Percentiles rank a stretch among this genome's conserved stretches.
Conservation (phyloP, 2,329 filamentous ascomycete species). For the Graphium sp. region DNA sequence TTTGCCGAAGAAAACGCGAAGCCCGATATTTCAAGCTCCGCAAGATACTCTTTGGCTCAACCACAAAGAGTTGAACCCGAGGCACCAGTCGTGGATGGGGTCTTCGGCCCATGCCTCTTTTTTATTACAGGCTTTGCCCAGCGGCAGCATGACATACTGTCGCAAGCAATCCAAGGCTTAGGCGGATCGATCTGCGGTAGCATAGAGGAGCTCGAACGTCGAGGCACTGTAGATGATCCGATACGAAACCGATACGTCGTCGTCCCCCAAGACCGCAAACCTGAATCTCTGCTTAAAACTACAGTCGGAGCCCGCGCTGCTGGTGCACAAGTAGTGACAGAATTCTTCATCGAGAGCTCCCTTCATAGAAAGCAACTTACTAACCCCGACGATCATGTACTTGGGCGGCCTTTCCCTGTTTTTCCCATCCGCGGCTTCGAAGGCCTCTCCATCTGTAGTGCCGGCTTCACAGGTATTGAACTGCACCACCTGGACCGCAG, state of each 20-base stretch:
- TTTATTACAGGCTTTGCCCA: slow-evolving; percentile 41
- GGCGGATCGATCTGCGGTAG: slow-evolving; percentile 25
- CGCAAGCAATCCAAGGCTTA: slow-evolving; percentile 28
- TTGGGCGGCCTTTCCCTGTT: slow-evolving; percentile 59
- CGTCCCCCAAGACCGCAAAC: slow-evolving; percentile 33
- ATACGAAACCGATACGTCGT: slow-evolving; percentile 30
- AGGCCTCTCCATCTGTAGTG: slow-evolving; percentile 58
- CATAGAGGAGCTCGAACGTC: slow-evolving; percentile 20
- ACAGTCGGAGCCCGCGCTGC: slow-evolving; percentile 9
- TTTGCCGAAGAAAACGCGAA: slow-evolving; percentile 1
- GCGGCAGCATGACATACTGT: slow-evolving; percentile 29
- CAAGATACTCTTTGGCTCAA: background rate
- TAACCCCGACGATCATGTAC: slow-evolving; percentile 49
- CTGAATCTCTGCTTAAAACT: slow-evolving; percentile 28
- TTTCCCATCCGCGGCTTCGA: slow-evolving; percentile 57
- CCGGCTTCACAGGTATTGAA: slow-evolving; percentile 71
- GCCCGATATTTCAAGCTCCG: too few species aligned
- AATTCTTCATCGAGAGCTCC: slow-evolving; percentile 88
- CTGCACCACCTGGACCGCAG: slow-evolving; percentile 70
- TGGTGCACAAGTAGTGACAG: slow-evolving; percentile 45
- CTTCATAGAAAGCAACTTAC: slow-evolving; percentile 59
- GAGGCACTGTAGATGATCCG: slow-evolving; percentile 12
- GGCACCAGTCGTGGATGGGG: slow-evolving; percentile 12
- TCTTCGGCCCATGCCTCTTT: slow-evolving; percentile 41
- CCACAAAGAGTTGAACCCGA: background rate